Evolutionary conservation across 78 protist species (phyloP).

Genomic region (Mastigamoeba balamuthi): DNA sequence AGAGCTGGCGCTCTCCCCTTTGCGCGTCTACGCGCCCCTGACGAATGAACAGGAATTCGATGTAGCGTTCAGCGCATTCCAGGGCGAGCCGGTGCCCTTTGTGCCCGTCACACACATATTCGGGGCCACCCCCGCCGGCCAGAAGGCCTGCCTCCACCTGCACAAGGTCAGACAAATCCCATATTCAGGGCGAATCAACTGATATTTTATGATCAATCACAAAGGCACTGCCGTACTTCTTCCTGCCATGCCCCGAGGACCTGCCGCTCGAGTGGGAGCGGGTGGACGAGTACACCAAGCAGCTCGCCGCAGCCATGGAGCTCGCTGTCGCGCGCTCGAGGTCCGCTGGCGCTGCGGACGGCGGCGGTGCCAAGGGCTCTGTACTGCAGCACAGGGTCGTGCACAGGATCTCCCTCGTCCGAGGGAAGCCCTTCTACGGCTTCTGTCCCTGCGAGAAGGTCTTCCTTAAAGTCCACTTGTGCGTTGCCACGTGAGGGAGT

Average conservation of each 20-base stretch:
- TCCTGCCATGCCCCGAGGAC: constrained; percentile 29
- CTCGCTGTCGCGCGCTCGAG: constrained; percentile 23
- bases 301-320: constrained; percentile 39
- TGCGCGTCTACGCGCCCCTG: no score
- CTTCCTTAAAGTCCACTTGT: constrained; percentile 50
- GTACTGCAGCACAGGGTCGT: constrained; percentile 14
- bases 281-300: constrained; percentile 10
- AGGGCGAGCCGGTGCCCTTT: not conserved
- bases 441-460: constrained; percentile 29
- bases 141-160: constrained; percentile 57
- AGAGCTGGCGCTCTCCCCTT: no score
- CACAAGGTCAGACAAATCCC: constrained; percentile 24
- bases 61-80: constrained; percentile 12
- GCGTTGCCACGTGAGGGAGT: not conserved
- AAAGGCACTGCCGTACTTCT: constrained; percentile 57
- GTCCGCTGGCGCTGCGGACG: not conserved
- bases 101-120: constrained; percentile 74
- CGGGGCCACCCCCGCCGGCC: constrained; percentile 78
- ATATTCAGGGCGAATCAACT: not conserved
- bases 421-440: constrained; percentile 77
- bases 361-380: not conserved
- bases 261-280: constrained; percentile 2
- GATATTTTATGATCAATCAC: not conserved
- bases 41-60: constrained; percentile 7
- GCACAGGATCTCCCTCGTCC: constrained; percentile 15